Base-by-base conservation (phyloP, 1,284 basidiomycete species). In the Violaceomyces palustris region DNA sequence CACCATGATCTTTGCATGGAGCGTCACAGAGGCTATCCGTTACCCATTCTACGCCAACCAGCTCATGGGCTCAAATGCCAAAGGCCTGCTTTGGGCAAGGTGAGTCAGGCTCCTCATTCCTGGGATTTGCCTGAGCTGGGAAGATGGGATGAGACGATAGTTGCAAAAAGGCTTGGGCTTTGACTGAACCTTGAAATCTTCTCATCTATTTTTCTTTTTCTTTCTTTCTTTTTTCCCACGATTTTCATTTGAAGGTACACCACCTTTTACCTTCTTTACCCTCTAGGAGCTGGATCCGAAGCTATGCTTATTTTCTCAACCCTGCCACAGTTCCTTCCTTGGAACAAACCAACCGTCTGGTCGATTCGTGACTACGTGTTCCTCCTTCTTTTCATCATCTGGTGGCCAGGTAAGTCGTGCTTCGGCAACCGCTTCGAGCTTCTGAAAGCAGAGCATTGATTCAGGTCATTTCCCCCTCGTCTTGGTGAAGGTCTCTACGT, bases 1-100 rank as follows among this genome's bases (percentile, higher is more conserved):
- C 3, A 84, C 85, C 38, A 93, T 96, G 89, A 81, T 97, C 41
- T 76, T 94, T 54, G 88, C 93, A 0, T 99, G 93, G 93, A 85
- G 87, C 2, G 63, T 86, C 46, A 90, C 91, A 30, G 93, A 99
- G 74, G 81, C 90, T 41, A 83, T 94, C 52, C 87, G 93, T 22
- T 98, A 98, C 75, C 76, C 83, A 7, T 94, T 87, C 78, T 99
- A 98, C 76, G 84, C 86, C 3, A 79, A 80, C 65, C 78, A 79
- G 35, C 80, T 96, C 4, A 58, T 67, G 26, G 50, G 49, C 19
- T 36, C 52, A 6, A 65, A 64, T 3, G 50, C 52, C 14, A 42
- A 45, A 15, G 55, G 52, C 17, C 45, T 70, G 10, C 63, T 71
- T 14, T 72, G 70, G 70, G 58, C 61, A 27, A 45, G 67, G 34